A percentile compares a stretch with the other conserved stretches of the same genome.
Conservation (phyloP, 805 yeast species). For the Hanseniaspora clermontiae region DNA sequence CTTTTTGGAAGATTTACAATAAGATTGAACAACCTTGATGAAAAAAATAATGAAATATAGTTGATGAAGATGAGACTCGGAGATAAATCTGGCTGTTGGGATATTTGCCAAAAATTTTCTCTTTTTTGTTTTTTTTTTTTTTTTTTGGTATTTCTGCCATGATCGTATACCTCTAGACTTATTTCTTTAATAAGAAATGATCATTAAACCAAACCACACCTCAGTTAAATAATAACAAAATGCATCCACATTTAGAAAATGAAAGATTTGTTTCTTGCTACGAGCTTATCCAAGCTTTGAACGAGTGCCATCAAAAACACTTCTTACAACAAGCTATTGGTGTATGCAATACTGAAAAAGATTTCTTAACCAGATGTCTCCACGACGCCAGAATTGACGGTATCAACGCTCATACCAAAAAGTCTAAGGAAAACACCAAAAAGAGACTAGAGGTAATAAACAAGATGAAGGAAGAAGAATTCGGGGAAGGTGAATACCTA, state of each 20-base stretch:
- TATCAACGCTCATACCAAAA: conserved; percentile 40
- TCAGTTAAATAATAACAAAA: conserved; percentile 15
- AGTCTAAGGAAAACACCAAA: conserved; percentile 45
- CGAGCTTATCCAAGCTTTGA: conserved; percentile 72
- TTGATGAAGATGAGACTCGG: too few species aligned
- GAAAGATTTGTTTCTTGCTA: conserved; percentile 54
- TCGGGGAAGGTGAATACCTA: conserved; percentile 61
- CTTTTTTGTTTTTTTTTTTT: neutral
- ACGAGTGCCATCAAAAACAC: conserved; percentile 69
- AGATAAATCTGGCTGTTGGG: too few species aligned
- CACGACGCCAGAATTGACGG: conserved; percentile 60
- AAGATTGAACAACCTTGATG: too few species aligned
- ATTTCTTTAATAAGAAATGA: too few species aligned
- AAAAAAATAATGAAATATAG: too few species aligned
- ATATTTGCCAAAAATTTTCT: too few species aligned
- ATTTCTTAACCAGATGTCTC: conserved; percentile 64
- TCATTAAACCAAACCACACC: neutral
- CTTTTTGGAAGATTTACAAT: too few species aligned
- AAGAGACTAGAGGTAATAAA: conserved; percentile 45
- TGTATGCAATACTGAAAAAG: conserved; percentile 70
- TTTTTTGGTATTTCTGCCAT: neutral
- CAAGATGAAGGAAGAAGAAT: conserved; percentile 59
- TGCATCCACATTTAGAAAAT: conserved; percentile 46
- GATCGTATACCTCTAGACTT: too few species aligned
- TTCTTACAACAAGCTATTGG: conserved; percentile 65